These are phyloP conservation scores for Wickerhamiella cacticola DNA, from an alignment of 805 yeast genomes.

Conservation along the genomic window DNA sequence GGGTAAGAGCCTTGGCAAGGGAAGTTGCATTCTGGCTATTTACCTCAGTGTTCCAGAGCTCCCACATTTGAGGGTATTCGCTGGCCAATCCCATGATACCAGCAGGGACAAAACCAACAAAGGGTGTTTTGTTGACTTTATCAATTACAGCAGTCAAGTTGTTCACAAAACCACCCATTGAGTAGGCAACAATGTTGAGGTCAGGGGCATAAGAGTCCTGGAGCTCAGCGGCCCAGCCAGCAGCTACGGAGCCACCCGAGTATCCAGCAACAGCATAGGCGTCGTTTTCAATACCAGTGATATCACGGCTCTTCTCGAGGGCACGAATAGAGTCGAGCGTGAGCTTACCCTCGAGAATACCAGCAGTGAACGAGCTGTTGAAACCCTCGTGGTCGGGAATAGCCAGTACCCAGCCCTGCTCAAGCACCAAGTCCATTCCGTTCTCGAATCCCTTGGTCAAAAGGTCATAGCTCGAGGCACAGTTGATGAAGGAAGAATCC, in stretches of 20 bases:
- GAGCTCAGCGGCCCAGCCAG: constrained; percentile 26
- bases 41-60: constrained; percentile 11
- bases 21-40: constrained; percentile 4
- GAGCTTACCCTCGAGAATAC: constrained; percentile 23
- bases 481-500: constrained; percentile 19
- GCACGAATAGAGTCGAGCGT: constrained; percentile 28
- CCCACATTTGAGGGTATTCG: constrained; percentile 20
- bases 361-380: constrained; percentile 21
- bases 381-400: constrained; percentile 24
- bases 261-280: constrained; percentile 21
- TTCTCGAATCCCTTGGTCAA: constrained; percentile 13
- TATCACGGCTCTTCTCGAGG: constrained; percentile 7
- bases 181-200: constrained; percentile 22
- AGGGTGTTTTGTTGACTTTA: constrained; percentile 15
- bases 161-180: constrained; percentile 22
- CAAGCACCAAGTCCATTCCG: constrained; percentile 14
- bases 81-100: constrained; percentile 21
- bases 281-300: constrained; percentile 7
- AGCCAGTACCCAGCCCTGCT: constrained; percentile 20
- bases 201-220: constrained; percentile 24
- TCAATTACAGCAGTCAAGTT: constrained; percentile 16
- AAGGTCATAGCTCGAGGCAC: constrained; percentile 21
- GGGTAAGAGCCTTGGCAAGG: constrained; percentile 10
- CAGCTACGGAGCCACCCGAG: constrained; percentile 25
- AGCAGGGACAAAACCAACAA: constrained; percentile 22